Evolutionary conservation across 768 basidiomycete genomes (phyloP), one percentile per base, ranked within the genome.

Genomic region (Kwoniella shandongensis): DNA sequence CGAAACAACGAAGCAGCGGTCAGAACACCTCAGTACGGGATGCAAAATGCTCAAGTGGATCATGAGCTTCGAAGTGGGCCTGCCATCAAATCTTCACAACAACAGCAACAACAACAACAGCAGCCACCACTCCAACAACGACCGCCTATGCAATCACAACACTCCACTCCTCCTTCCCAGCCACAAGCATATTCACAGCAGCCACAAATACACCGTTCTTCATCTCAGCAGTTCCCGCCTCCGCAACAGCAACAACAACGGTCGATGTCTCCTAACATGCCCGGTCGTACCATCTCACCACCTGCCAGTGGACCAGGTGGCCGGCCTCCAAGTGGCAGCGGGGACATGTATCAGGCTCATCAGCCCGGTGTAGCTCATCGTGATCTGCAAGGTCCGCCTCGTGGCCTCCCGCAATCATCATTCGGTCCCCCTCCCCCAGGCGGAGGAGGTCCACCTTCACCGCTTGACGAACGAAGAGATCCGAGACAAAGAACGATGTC

Each of bases 31-130:
- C 88, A 90, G 67, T 97, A 94, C 72, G 93, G 94, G 69, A 86
- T 89, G 83, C 93, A 97, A 74, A 88, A 91, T 74, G 85, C 88
- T 22, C 88, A 86, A 47, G 91, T 97, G 83, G 89, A 92, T 74
- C 87, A 92, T 67, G 90, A 94, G 72, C 36, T 73, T 22, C 50
- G 59, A 23, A 40, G 17, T 23, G 35, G 47, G 2, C 50, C 55
- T 27, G 48, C 38, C 44, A 42, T 54, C 18, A 57, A 58, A 25
- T 40, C 41, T n/a, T 38, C 46, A 6, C 45, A 38, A 44, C 52
- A 18, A 44, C 26, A 15, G 27, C 47, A 55, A 47, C 46, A 47
- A 22, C 42, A 53, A 45, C 44, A 45, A 42, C 44, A 55, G 38
- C 30, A 32, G 29, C 66, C 63, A 45, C 41, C 65, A 55, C 52